Percentiles rank a stretch among this genome's conserved stretches.
These are phyloP conservation scores for Ophiocytium majus DNA, from an alignment of 352 stramenopile species.

Conservation along the genomic window DNA sequence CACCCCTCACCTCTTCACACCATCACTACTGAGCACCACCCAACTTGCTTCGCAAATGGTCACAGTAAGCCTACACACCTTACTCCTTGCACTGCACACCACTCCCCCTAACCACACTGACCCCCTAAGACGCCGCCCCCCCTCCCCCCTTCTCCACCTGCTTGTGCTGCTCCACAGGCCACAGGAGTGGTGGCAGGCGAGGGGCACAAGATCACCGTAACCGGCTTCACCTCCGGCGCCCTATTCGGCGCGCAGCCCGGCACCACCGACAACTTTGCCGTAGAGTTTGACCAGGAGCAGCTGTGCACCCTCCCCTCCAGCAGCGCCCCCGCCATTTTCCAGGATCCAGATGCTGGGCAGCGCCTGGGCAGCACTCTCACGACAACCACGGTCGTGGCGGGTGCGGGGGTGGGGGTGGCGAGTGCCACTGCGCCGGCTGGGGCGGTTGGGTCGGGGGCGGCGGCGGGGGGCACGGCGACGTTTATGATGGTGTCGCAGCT, in stretches of 20 bases:
- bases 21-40: too few relatives aligned
- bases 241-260: neutral
- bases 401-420: too few relatives aligned
- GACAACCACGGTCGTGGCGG: neutral
- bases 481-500: conserved; percentile 2
- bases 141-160: neutral
- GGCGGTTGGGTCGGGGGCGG: too few relatives aligned
- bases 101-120: too few relatives aligned
- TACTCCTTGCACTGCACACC: too few relatives aligned
- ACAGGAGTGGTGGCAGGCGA: neutral
- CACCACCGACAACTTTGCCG: neutral
- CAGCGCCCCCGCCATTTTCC: conserved; percentile 8
- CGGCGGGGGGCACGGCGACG: neutral
- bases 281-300: neutral
- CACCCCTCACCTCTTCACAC: too few relatives aligned
- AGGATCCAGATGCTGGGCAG: neutral
- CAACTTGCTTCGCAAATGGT: too few relatives aligned
- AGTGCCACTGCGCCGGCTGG: too few relatives aligned
- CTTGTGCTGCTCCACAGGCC: neutral
- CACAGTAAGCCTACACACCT: too few relatives aligned
- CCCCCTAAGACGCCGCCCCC: neutral
- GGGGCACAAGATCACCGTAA: neutral
- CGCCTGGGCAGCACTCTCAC: neutral
- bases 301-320: neutral
- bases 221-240: neutral